Evolutionary conservation across 176 grass and related monocot genomes (phyloP).

Genomic region (Musa itinerans): DNA sequence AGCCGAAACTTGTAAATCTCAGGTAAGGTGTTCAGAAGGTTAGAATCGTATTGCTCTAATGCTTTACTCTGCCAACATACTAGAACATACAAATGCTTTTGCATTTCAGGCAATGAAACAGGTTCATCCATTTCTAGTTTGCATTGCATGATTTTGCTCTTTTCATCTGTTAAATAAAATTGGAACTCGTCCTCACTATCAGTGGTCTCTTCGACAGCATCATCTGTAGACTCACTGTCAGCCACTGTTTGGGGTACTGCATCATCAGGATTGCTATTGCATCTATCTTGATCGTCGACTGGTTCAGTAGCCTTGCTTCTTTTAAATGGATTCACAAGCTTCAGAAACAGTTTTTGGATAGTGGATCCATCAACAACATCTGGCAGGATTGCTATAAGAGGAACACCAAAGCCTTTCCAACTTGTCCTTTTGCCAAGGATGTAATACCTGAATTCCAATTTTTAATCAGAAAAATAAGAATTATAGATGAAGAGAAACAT

Average conservation of each 20-base stretch:
- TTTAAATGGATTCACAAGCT: conserved; percentile 59
- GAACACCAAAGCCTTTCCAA: conserved; percentile 70
- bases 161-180: conserved; percentile 64
- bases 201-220: conserved; percentile 17
- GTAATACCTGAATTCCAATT: conserved; percentile 32
- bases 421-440: conserved; percentile 57
- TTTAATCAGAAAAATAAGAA: not conserved
- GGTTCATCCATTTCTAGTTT: conserved; percentile 72
- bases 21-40: conserved; percentile 50
- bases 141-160: conserved; percentile 21
- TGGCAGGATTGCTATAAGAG: conserved; percentile 56
- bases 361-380: conserved; percentile 48
- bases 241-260: not conserved
- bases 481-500: conserved; percentile 5
- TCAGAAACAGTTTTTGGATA: conserved; percentile 44
- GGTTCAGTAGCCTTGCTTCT: conserved; percentile 29
- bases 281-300: conserved; percentile 31
- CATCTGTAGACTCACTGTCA: conserved; percentile 26
- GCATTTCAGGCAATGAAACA: conserved; percentile 23
- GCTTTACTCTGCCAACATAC: conserved; percentile 53
- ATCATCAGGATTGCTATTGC: conserved; percentile 15
- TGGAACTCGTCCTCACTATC: conserved; percentile 29
- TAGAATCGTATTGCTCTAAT: conserved; percentile 45
- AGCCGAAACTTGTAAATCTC: conserved; percentile 72
- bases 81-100: conserved; percentile 50